Evolutionary conservation across 768 basidiomycete genomes (phyloP).

Genomic region (Lactifluus volemus): DNA sequence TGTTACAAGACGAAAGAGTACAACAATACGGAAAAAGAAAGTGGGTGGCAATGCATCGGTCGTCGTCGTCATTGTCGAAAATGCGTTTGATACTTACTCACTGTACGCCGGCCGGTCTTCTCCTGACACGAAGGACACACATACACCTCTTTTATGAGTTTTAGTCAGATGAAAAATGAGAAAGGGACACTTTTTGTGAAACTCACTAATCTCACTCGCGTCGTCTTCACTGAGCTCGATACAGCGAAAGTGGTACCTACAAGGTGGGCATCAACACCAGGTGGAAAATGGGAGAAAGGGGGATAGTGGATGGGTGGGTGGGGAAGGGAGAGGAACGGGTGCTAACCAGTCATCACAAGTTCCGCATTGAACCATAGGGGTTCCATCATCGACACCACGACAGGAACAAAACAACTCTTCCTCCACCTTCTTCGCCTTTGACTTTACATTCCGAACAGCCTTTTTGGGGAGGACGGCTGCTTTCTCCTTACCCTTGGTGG

Average conservation of each 20-base stretch:
- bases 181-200: neutral
- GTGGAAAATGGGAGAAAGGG: neutral
- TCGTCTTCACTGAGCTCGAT: constrained; percentile 48
- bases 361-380: constrained; percentile 69
- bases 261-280: neutral
- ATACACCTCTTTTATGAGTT: constrained; percentile 43
- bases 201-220: constrained; percentile 71
- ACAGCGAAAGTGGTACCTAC: constrained; percentile 75
- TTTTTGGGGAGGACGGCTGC: constrained; percentile 2
- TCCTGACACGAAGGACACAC: constrained; percentile 44
- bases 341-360: constrained; percentile 61
- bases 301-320: neutral
- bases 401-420: constrained; percentile 45
- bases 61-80: neutral
- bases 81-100: constrained; percentile 56
- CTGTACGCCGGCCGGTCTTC: constrained; percentile 52
- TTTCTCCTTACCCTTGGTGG: constrained; percentile 15
- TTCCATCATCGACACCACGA: constrained; percentile 57
- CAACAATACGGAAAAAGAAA: constrained; percentile 13
- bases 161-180: neutral
- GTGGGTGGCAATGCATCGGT: neutral
- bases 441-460: constrained; percentile 11
- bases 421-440: constrained; percentile 11
- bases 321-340: neutral
- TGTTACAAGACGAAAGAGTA: constrained; percentile 19